These are phyloP conservation scores for Epichloe coenophiala DNA, from an alignment of 2,329 filamentous ascomycete species.

Conservation along the genomic window DNA sequence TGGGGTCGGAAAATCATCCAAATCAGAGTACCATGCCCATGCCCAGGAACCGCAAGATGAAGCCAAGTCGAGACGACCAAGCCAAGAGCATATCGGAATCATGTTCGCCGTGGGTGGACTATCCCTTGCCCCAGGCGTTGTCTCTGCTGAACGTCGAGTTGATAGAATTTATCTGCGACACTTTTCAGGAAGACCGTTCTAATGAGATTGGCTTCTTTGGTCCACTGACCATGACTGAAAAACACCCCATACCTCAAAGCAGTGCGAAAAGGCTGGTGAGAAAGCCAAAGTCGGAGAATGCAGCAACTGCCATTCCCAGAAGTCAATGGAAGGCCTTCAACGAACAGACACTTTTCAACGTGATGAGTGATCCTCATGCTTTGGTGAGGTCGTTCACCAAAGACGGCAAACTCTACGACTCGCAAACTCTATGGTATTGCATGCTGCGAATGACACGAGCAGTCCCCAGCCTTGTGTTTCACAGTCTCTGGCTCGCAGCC, in stretches of 20 bases:
- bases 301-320: constrained; percentile 6
- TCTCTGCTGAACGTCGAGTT: constrained; percentile 38
- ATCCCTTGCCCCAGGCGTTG: constrained; percentile 42
- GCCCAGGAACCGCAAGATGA: not conserved
- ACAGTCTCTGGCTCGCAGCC: constrained; percentile 51
- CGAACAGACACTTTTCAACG: constrained; percentile 51
- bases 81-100: constrained; percentile 15
- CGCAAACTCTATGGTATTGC: constrained; percentile 48
- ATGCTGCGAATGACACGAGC: constrained; percentile 46
- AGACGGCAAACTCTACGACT: constrained; percentile 40
- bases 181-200: constrained; percentile 43
- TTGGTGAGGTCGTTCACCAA: constrained; percentile 44
- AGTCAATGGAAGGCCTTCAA: constrained; percentile 46
- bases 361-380: constrained; percentile 43
- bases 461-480: constrained; percentile 44
- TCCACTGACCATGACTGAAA: constrained; percentile 12
- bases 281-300: not conserved
- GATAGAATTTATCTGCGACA: constrained; percentile 47
- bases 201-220: constrained; percentile 35
- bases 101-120: constrained; percentile 9
- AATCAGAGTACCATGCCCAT: not conserved
- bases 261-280: constrained; percentile 5
- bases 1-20: constrained; percentile 5
- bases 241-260: constrained; percentile 7
- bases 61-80: constrained; percentile 7